Evolutionary conservation across 495 filamentous ascomycete genomes (phyloP), one percentile per base, ranked within the genome.

Genomic region (Podospora pseudopauciseta): DNA sequence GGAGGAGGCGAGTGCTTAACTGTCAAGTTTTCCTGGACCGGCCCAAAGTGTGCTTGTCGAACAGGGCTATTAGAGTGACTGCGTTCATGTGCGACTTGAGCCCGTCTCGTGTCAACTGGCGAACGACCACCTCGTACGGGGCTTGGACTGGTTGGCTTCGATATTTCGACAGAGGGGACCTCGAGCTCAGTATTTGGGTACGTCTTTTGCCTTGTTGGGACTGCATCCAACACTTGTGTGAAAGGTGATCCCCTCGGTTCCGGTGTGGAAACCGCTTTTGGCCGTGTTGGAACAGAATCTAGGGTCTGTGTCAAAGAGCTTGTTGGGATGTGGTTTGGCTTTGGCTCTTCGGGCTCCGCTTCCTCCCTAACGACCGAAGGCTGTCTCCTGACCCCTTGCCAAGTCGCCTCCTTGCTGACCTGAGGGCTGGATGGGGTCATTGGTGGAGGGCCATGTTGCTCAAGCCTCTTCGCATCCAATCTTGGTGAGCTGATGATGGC

Each of bases 1-100:
- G 90, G 87, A 18, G 91, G 91, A 27, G 93, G 93, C 61, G 89
- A 83, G 75, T 97, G 92, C 67, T 85, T 88, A 77, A 77, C 89
- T 69, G 65, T 83, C 75, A 77, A 86, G 76, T 71, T 86, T 61
- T 83, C 80, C 18, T 80, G 73, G 34, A 77, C 73, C 65, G 84
- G 75, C 2, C 90, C 88, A 70, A 97, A 97, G 67, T 89, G 91
- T 18, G 92, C 86, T 39, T 89, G 89, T 61, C 93, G 85, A 30
- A 67, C 70, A n/a, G 77, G 74, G 62, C 76, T 75, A 63, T 63
- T 73, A 9, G 81, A 83, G 60, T 67, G 74, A 2, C 76, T 77
- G 19, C 80, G 73, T 23, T 73, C 69, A 20, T 62, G 68, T 34
- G 57, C 32, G 15, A 68, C 62, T 6, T 62, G 61, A n/a, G 63